Evolutionary conservation across 306 rosid species (phyloP).

Genomic region (Corylus americana): DNA sequence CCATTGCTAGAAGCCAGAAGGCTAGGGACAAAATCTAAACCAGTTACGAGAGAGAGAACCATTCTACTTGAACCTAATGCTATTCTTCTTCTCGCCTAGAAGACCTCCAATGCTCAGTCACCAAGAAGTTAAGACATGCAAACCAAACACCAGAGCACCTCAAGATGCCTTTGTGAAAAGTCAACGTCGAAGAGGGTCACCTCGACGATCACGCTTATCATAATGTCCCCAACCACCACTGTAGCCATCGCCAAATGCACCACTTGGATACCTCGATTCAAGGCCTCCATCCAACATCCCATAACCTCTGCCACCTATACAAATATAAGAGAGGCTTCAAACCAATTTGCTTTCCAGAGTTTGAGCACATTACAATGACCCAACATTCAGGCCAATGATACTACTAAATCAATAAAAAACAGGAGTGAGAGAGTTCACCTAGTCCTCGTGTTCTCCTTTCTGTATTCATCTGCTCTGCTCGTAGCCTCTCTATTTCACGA

Average conservation of each 20-base stretch:
- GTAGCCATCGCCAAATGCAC: slow-evolving; percentile 31
- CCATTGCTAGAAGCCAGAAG: not conserved
- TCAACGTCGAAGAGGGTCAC: slow-evolving; percentile 30
- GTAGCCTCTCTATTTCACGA: slow-evolving; percentile 46
- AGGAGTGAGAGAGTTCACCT: slow-evolving; percentile 37
- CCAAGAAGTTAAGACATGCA: not conserved
- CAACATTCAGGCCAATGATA: not conserved
- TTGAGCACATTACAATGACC: not conserved
- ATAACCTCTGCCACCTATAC: slow-evolving; percentile 39
- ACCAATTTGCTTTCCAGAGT: slow-evolving; percentile 19
- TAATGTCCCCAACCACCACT: slow-evolving; percentile 39
- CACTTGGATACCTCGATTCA: slow-evolving; percentile 39
- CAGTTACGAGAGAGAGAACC: not conserved
- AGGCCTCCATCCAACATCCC: slow-evolving; percentile 45
- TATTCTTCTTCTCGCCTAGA: not conserved
- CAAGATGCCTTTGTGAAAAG: not conserved
- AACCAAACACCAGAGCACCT: slow-evolving; percentile 1
- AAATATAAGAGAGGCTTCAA: slow-evolving; percentile 24
- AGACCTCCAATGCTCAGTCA: not conserved
- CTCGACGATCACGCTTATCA: slow-evolving; percentile 12
- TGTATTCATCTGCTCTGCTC: slow-evolving; percentile 37
- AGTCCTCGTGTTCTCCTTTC: slow-evolving; percentile 31
- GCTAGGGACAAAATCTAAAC: not conserved
- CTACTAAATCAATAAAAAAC: not conserved
- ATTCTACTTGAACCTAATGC: not conserved